phyloP scores from a whole-genome alignment of 2,329 filamentous ascomycete species.

The Cephalotrichum gorgonifer region DNA sequence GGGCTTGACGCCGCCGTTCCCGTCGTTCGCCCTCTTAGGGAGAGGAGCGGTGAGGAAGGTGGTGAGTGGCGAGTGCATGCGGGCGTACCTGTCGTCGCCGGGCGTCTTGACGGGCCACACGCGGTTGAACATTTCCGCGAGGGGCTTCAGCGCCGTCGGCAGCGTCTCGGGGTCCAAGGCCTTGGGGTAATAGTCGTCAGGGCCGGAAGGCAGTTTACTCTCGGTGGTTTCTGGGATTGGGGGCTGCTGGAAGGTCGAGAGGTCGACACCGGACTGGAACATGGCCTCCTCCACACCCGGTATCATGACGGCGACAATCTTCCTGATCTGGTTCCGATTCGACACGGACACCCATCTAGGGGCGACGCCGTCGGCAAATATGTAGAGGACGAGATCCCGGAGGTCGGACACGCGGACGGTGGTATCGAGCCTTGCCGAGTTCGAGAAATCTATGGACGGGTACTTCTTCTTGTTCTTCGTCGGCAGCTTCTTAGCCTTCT shows the following conservation, averaged over 20 bases:
- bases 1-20: constrained; percentile 49
- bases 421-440: constrained; percentile 46
- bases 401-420: constrained; percentile 54
- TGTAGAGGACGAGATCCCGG: constrained; percentile 54
- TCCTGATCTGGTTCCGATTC: constrained; percentile 55
- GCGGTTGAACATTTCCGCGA: constrained; percentile 75
- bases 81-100: constrained; percentile 70
- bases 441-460: constrained; percentile 47
- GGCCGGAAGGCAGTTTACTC: constrained; percentile 28
- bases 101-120: constrained; percentile 84
- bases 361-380: constrained; percentile 54
- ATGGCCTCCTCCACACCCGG: constrained; percentile 85
- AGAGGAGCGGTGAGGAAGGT: constrained; percentile 70
- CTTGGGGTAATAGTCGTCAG: constrained; percentile 51
- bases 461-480: constrained; percentile 45
- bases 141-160: constrained; percentile 46
- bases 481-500: constrained; percentile 53
- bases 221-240: constrained; percentile 21
- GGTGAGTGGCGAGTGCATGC: constrained; percentile 78
- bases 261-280: constrained; percentile 51
- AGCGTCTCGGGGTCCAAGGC: constrained; percentile 39
- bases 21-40: constrained; percentile 59
- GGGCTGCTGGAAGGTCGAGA: constrained; percentile 27
- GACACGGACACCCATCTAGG: constrained; percentile 56
- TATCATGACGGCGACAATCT: constrained; percentile 84